A percentile compares a stretch with the other conserved stretches of the same genome.
phyloP scores from a whole-genome alignment of 192 early-diverging fungal species.

The Mortierella claussenii region DNA sequence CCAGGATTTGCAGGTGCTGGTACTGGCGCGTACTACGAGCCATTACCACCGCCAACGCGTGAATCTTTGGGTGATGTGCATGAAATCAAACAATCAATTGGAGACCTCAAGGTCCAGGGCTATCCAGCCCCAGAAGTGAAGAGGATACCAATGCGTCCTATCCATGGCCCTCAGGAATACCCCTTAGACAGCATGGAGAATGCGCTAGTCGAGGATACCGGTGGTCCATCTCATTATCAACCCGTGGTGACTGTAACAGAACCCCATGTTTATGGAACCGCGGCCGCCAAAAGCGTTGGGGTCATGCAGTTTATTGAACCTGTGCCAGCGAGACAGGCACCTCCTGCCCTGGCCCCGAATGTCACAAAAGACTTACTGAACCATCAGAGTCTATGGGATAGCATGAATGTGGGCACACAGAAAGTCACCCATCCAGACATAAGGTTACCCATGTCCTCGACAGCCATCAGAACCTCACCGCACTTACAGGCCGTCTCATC shows the following conservation, averaged over 20 bases:
- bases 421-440: not conserved
- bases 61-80: no score
- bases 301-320: no score
- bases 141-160: not conserved
- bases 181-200: not conserved
- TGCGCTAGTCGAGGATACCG: not conserved
- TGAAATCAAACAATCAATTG: no score
- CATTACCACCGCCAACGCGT: no score
- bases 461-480: not conserved
- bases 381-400: no score
- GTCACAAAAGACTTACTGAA: not conserved
- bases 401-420: no score
- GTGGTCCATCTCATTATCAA: slow-evolving; percentile 19
- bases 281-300: not conserved
- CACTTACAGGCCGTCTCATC: not conserved
- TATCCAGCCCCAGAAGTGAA: no score
- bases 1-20: not conserved
- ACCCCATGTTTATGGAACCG: slow-evolving; percentile 13
- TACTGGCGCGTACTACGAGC: no score
- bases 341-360: not conserved
- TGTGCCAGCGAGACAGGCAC: not conserved
- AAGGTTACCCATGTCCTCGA: not conserved
- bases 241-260: slow-evolving; percentile 6
- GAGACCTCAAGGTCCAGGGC: no score
- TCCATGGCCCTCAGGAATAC: slow-evolving; percentile 27